These are phyloP conservation scores for Seiridium unicorne DNA, from an alignment of 2,329 filamentous ascomycete species.

Conservation along the genomic window DNA sequence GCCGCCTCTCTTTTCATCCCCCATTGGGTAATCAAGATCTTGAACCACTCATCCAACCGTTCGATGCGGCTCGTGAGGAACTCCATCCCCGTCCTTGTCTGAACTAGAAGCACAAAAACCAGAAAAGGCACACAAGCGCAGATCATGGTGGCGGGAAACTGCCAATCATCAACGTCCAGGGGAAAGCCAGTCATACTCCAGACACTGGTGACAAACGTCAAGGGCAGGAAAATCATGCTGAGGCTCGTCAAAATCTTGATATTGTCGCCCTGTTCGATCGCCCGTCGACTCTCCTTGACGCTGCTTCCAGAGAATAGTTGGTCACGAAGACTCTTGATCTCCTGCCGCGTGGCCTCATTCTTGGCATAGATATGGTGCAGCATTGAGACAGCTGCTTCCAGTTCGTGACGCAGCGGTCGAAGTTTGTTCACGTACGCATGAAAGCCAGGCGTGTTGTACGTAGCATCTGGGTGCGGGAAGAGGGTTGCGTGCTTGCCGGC, in stretches of 20 bases:
- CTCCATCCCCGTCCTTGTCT: constrained; percentile 6
- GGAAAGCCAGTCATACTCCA: constrained; percentile 8
- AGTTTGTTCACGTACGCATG: background rate
- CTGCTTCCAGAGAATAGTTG: constrained; percentile 8
- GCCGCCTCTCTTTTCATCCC: background rate
- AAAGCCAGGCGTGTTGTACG: background rate
- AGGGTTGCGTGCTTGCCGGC: background rate
- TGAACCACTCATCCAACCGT: background rate
- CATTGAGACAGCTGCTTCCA: background rate
- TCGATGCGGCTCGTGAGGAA: background rate
- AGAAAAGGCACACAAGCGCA: constrained; percentile 6
- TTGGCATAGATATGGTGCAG: constrained; percentile 1
- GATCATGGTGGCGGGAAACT: constrained; percentile 7
- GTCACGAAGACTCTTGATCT: constrained; percentile 5
- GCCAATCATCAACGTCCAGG: constrained; percentile 4
- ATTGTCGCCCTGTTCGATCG: constrained; percentile 7
- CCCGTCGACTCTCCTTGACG: constrained; percentile 9
- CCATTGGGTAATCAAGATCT: background rate
- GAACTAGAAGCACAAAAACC: background rate
- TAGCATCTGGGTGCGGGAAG: constrained; percentile 1
- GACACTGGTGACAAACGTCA: constrained; percentile 6
- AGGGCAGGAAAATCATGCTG: constrained; percentile 6
- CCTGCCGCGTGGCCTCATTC: constrained; percentile 6
- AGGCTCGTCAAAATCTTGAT: constrained; percentile 8
- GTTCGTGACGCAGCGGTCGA: constrained; percentile 1